Base-by-base conservation (phyloP, 2,329 filamentous ascomycete genomes). In the Calonectria pseudoreteaudii region DNA sequence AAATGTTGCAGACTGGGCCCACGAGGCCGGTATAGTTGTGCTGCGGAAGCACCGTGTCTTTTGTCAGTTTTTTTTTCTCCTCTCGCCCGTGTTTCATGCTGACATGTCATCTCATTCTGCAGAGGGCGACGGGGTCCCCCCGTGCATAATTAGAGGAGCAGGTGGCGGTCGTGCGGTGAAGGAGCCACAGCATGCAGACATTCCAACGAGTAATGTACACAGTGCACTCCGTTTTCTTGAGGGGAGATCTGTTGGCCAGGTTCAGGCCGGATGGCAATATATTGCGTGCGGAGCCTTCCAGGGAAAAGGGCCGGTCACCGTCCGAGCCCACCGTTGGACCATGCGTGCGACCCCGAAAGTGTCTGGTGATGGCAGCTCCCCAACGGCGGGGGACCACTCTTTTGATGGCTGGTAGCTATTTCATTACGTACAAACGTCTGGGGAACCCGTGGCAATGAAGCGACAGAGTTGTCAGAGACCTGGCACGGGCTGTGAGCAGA, bases 351-450 rank as follows among this genome's bases (percentile, higher is more conserved):
- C 68, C 47, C 60, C 64, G 50, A 58, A 72, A 72, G 72, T 62
- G 44, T 72, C 66, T 73, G 70, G 67, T 49, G 68, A 75, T 76
- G 77, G 71, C 50, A 77, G 73, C 68, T 67, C 38, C 50, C 44
- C 77, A 68, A 70, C 69, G 49, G 60, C 66, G 38, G 68, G 52
- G 60, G 60, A 52, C 75, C 76, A 76, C 76, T 68, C 52, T 68
- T 62, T 62, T 49, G 26, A 68, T 74, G 72, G 31, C 49, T 50
- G 67, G 66, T 44, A 66, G 52, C 72, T 56, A 78, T 78, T 74
- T 28, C 64, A 76, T 80, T 80, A 80, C 78, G 78, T 80, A 80
- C 78, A 80, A 79, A 71, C 58, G 60, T 62, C 66, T 74, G 75
- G 75, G 64, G 70, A 75, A 75, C 52, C 75, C 75, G 65, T 34